Base-by-base conservation (phyloP, 1,284 basidiomycete species). In the Heterobasidion occidentale region DNA sequence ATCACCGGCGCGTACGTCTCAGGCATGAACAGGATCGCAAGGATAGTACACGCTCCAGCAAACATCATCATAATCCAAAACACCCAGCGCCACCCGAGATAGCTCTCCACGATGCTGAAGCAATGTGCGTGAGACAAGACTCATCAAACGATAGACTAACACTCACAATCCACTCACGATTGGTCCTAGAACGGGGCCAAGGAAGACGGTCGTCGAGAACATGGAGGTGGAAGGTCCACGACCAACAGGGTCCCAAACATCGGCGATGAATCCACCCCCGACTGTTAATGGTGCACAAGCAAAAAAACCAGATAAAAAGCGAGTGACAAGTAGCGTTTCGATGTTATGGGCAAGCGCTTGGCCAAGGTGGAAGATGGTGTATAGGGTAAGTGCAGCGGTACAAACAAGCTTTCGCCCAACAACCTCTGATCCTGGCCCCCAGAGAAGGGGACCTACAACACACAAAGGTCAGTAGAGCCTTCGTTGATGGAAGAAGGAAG, bases 251-350 rank as follows among this genome's bases (percentile, higher is more conserved):
- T 74, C 72, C 83, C 82, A 86, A 12, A 89, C 77, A 64, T 88
- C 86, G 2, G 84, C 81, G 46, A 89, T 82, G 3, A 85, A 70
- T 50, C 80, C 85, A 35, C 84, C 85, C 27, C 76, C 77, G 55
- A 81, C 83, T 0, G 83, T 83, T n/a, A 89, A 61, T 0, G 86
- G 86, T 0, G 82, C 81, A 1, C 79, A 77, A 6, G 81, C 88
- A 61, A 87, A 89, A 64, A 88, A 78, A 2, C 87, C 87, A 36
- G 74, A 74, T 9, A 91, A 66, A 68, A 89, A 88, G 7, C 88
- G 79, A 0, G 78, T 82, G 48, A 84, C 68, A 11, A 89, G 71
- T 1, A 90, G 70, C 0, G 84, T 86, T 55, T 77, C 69, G 35
- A 88, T 81, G 63, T 88, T 86, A 14, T 72, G 73, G 0, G 84